Evolutionary conservation across 371 early-diverging fungal species (phyloP), one percentile per base, ranked within the genome.

Genomic region (Syncephalastrum contaminatum): DNA sequence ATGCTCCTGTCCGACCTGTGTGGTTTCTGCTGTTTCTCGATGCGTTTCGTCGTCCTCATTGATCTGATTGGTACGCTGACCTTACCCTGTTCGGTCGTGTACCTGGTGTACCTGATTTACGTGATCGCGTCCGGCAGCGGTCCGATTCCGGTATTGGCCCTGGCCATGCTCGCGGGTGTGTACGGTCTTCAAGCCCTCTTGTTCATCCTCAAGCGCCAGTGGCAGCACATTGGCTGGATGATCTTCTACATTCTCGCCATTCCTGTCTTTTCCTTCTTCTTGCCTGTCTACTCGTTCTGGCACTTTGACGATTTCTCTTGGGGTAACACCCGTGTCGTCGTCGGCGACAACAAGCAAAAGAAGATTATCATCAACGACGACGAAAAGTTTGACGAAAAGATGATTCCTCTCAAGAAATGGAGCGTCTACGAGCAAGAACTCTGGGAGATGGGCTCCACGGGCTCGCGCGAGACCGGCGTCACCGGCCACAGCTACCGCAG

Each of bases 211-310:
- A 90, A 91, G 64, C 84, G 91, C 39, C 88, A 93, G 73, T 95
- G 91, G 91, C 90, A 93, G 64, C 95, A 97, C 63, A 90, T 98
- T 67, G 95, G 95, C 21, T 98, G 97, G 97, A 93, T 98, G 94
- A 85, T 96, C 48, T 90, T 98, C 30, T 92, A 94, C 60, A 80
- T 94, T 43, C 53, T 92, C 18, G 92, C 94, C 14, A 87, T 92
- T 42, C 94, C 94, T 1, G 72, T 94, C 27, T 93, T 91, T 54
- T 84, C 89, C 14, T 92, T 92, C 73, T 81, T 89, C 56, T 75
- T 92, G 48, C 93, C 89, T 19, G 64, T 90, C 25, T 90, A 89
- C 59, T 75, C 89, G 4, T 92, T 92, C 88, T 92, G 92, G 92
- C 90, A 92, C 74, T 91, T 94, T 73, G 93, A 94, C 59, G 94